Evolutionary conservation across 2,329 filamentous ascomycete genomes (phyloP).

Genomic region (Arachnomyces sp.): DNA sequence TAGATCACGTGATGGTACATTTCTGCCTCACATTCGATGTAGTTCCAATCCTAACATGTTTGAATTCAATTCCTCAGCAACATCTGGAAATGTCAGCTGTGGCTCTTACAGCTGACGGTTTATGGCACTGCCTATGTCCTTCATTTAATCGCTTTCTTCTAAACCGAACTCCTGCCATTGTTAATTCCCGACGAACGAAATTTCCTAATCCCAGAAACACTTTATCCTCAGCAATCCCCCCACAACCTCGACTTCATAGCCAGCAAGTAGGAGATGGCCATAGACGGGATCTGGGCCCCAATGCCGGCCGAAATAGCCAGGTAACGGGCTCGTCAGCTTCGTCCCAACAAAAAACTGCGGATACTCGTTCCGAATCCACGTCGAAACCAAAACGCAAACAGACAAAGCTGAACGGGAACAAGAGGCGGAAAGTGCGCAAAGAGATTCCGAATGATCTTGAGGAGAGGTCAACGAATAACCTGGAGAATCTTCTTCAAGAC

Average conservation of each 20-base stretch:
- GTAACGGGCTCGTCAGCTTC: not conserved
- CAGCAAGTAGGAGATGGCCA: too few relatives aligned
- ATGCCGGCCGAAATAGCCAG: not conserved
- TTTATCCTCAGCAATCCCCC: not conserved
- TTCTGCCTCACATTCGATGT: too few relatives aligned
- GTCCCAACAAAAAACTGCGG: not conserved
- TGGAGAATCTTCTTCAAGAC: constrained; percentile 25
- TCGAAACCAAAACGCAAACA: not conserved
- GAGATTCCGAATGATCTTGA: constrained; percentile 16
- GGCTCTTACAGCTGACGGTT: constrained; percentile 27
- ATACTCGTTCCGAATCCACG: not conserved
- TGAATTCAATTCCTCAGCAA: constrained; percentile 4
- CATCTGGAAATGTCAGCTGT: constrained; percentile 25
- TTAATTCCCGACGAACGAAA: constrained; percentile 7
- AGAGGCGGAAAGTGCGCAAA: constrained; percentile 2
- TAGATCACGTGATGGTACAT: too few relatives aligned
- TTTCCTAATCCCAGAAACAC: constrained; percentile 5
- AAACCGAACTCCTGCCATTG: constrained; percentile 9
- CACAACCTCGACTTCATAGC: constrained; percentile 4
- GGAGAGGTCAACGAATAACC: constrained; percentile 10
- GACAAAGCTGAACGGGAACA: constrained; percentile 4
- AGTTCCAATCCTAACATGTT: too few relatives aligned
- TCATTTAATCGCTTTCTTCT: constrained; percentile 21
- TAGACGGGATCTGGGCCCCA: too few relatives aligned
- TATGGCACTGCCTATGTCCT: constrained; percentile 36